Base-by-base conservation (phyloP, 2,329 filamentous ascomycete species). In the Metarhizium sp. region DNA sequence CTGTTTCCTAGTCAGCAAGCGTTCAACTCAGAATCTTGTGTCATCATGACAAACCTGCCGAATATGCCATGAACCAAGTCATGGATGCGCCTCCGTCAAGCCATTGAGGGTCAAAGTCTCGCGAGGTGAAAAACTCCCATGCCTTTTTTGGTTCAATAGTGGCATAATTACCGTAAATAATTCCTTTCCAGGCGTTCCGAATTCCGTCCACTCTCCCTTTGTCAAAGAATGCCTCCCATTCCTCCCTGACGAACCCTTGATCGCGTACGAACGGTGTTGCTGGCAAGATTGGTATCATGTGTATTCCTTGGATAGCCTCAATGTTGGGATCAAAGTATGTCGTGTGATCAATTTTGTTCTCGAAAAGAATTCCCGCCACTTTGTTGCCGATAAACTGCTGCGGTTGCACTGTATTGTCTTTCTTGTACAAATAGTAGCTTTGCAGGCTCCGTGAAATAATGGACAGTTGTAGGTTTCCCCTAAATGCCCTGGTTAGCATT, bases 331-430 rank as follows among this genome's bases (percentile, higher is more conserved):
- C 89, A 64, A 96, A 96, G 72, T 90, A 96, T 1, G 92, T 96
- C 3, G 88, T 87, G 70, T 96, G 90, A 68, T 97, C 90, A 54
- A 91, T 80, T 73, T 97, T 97, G 75, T 96, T 96, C 72, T 97
- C 92, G 64, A 96, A 97, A 8, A 95, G 68, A 60, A 86, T 86
- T 6, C 82, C 82, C 2, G 78, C 77, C 42, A 79, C 82, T 71
- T 88, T 91, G 76, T 97, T 97, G 46, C 76, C 81, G 59, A 89
- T 84, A 67, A 95, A 96, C n/a, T 85, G 75, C 1, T 77, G 62
- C 0, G 92, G 92, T 63, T 96, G 82, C 18, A 78, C 71, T 52
- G 71, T 76, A 69, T 96, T 96, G 69, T 80, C 74, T 43, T 71
- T 76, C 6, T 79, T 77, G 75, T 95, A 88, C 50, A 96, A 81